Evolutionary conservation across 2,329 filamentous ascomycete species (phyloP), one percentile per base, ranked within the genome.

Genomic region (Sporothrix sp.): DNA sequence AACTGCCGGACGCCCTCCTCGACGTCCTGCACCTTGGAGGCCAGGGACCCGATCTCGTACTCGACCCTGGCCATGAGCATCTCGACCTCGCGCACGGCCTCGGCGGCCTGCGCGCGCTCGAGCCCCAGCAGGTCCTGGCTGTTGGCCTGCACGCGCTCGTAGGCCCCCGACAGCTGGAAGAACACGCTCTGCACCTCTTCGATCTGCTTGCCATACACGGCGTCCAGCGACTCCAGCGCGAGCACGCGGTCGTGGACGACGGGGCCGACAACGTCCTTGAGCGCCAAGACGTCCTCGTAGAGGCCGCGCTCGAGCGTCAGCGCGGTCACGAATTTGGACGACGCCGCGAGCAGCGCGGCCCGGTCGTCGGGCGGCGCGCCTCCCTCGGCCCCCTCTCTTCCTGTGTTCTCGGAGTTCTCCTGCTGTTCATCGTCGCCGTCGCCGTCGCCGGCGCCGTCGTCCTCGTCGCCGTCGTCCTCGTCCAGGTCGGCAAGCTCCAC

Each of bases 21-120:
- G 8, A 95, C 85, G 61, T 97, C 91, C 59, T 86, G 77, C 9
- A 95, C 84, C 60, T 88, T 88, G 43, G 82, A 81, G 44, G 81
- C 74, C n/a, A 97, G 71, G 14, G 82, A 81, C 53, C 84, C 79
- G 54, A 96, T 83, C 70, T 96, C 91, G 65, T 97, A 97, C 61
- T 97, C 90, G 50, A 97, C 73, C 66, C 90, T 90, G 18, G 88
- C 87, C 3, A 84, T 81, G 35, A 94, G 71, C 20, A 84, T 78
- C 63, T 95, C 89, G 13, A 96, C 74, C 56, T 93, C 86, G 63
- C 84, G 84, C 54, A 89, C 72, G 14, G 76, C 76, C 61, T 93
- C 87, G 4, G 76, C 78, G 33, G 95, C 70, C 48, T 77, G 74
- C 20, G 75, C 73, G 36, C 82, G 78, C 66, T 94, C 85, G 43